These are phyloP conservation scores for Thraustochytrium sp. DNA, from an alignment of 352 stramenopile species.

Conservation along the genomic window DNA sequence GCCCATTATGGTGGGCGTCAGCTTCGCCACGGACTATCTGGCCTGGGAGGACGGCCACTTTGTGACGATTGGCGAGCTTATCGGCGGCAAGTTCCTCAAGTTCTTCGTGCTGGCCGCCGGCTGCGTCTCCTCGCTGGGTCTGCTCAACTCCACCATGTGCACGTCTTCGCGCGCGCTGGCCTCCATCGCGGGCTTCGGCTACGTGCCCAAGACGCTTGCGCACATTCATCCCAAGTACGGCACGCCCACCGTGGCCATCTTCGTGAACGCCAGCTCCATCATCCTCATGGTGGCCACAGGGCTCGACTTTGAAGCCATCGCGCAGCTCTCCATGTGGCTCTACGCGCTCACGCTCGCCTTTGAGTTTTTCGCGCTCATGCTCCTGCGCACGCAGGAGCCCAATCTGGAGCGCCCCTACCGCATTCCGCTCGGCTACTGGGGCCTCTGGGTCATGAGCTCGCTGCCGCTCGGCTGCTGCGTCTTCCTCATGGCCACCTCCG, in stretches of 20 bases:
- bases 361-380: conserved; percentile 38
- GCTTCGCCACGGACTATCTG: conserved; percentile 65
- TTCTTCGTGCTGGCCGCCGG: conserved; percentile 79
- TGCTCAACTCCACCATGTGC: conserved; percentile 89
- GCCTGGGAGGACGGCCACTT: conserved; percentile 87
- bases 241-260: conserved; percentile 11
- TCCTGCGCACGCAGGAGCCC: conserved; percentile 5
- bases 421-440: neutral
- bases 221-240: conserved; percentile 29
- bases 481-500: neutral
- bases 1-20: conserved; percentile 76
- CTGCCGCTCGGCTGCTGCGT: conserved; percentile 3
- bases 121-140: conserved; percentile 78
- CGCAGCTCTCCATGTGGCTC: conserved; percentile 37
- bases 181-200: conserved; percentile 32
- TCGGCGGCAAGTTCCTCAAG: conserved; percentile 69
- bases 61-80: conserved; percentile 75
- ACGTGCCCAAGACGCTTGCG: neutral
- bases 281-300: conserved; percentile 6
- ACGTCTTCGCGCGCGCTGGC: conserved; percentile 48
- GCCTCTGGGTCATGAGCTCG: neutral
- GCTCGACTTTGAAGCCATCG: conserved; percentile 35
- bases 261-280: conserved; percentile 1
- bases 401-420: conserved; percentile 8
- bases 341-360: conserved; percentile 30